phyloP scores from a whole-genome alignment of 305 asterid genomes.

The Solanum hybrid region DNA sequence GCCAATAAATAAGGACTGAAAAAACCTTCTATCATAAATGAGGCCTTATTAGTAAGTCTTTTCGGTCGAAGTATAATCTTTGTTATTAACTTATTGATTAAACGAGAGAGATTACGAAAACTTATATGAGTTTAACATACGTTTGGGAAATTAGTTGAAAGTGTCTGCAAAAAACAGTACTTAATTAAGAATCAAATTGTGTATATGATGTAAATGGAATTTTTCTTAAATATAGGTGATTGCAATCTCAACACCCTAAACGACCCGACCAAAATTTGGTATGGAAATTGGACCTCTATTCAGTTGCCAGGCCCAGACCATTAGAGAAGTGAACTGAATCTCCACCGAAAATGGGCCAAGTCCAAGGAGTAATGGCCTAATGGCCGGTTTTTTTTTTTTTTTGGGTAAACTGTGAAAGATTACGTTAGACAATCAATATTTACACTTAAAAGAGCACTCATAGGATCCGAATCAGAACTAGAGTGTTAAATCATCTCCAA shows the following conservation, averaged over 20 bases:
- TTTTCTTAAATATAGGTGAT: background rate
- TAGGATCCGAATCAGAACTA: too few species aligned
- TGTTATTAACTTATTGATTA: background rate
- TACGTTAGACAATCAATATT: too few species aligned
- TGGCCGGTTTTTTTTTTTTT: background rate
- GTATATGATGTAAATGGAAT: background rate
- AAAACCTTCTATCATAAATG: background rate
- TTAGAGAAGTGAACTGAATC: background rate
- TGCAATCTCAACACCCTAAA: background rate
- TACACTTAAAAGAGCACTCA: too few species aligned
- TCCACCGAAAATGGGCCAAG: background rate
- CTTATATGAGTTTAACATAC: background rate
- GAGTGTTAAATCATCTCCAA: too few species aligned
- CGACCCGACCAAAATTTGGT: too few species aligned
- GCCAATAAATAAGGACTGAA: background rate
- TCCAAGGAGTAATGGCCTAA: background rate
- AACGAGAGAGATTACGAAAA: background rate
- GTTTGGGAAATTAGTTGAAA: background rate
- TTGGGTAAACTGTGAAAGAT: too few species aligned
- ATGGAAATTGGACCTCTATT: background rate
- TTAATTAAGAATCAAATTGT: background rate
- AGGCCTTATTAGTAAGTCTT: background rate
- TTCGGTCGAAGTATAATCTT: background rate
- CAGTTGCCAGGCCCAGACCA: background rate
- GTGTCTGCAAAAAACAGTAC: background rate